Conservation (phyloP, 2,329 filamentous ascomycete genomes). For the Ophiostoma piceae region DNA sequence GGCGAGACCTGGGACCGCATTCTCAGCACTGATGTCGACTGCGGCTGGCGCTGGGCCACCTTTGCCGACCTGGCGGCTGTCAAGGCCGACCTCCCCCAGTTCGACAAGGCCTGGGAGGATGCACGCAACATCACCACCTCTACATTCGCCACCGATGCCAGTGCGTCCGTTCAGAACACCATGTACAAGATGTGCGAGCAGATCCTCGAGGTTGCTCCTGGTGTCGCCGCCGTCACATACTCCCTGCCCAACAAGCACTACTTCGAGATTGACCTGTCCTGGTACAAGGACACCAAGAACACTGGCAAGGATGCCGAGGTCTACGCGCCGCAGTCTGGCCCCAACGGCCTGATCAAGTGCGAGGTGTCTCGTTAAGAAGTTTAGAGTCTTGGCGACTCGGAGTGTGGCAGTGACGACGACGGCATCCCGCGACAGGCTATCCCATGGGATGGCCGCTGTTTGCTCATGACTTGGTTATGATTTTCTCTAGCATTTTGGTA, state of each 20-base stretch:
- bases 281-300: conserved; percentile 94
- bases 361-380: conserved; percentile 59
- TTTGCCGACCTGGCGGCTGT: conserved; percentile 66
- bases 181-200: conserved; percentile 98
- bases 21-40: conserved; percentile 86
- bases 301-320: conserved; percentile 94
- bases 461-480: neutral
- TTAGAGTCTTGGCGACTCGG: neutral
- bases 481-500: neutral
- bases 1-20: conserved; percentile 92
- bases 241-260: conserved; percentile 96
- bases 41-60: conserved; percentile 75
- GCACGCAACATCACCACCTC: conserved; percentile 84
- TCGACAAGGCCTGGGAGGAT: conserved; percentile 71
- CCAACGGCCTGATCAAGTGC: conserved; percentile 94
- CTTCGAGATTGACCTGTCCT: conserved; percentile 94
- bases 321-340: conserved; percentile 84
- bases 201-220: conserved; percentile 71
- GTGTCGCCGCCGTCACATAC: conserved; percentile 70
- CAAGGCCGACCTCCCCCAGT: conserved; percentile 56
- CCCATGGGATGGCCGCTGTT: neutral
- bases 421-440: neutral
- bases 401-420: neutral
- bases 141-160: conserved; percentile 84
- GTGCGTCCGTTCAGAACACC: conserved; percentile 88